Percentiles rank a stretch among this genome's conserved stretches.
Conservation (phyloP, 176 grass and related monocot species). For the Typha latifolia region DNA sequence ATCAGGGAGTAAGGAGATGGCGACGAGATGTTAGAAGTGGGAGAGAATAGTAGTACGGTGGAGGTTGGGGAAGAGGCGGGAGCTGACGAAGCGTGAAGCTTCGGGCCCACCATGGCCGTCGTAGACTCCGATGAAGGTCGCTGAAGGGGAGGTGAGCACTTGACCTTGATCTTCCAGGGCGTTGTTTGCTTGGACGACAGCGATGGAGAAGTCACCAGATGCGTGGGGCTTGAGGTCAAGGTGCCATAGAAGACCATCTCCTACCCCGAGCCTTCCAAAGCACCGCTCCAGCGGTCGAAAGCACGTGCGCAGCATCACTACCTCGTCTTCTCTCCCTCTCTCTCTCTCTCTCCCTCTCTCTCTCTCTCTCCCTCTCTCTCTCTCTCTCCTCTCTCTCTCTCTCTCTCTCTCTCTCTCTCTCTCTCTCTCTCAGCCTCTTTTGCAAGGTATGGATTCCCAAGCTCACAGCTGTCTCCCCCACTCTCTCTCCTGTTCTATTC, state of each 20-base stretch:
- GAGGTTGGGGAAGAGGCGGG: constrained; percentile 52
- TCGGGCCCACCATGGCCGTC: constrained; percentile 77
- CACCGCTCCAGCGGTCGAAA: constrained; percentile 37
- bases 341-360: not conserved
- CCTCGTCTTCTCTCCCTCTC: constrained; percentile 26
- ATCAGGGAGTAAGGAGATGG: not conserved
- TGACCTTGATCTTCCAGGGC: constrained; percentile 84
- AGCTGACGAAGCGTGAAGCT: constrained; percentile 63
- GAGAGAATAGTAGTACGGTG: constrained; percentile 31
- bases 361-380: not conserved
- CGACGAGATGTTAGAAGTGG: not conserved
- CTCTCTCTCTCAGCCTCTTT: not conserved
- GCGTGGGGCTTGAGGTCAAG: constrained; percentile 71
- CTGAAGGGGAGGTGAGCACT: constrained; percentile 63
- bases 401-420: not conserved
- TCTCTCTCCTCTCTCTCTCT: constrained; percentile 10
- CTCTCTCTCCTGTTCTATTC: not conserved
- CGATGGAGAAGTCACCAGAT: constrained; percentile 89
- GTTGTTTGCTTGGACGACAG: constrained; percentile 71
- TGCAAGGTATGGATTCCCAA: not conserved
- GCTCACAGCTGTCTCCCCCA: not conserved
- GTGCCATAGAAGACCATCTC: constrained; percentile 71
- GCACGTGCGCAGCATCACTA: not conserved
- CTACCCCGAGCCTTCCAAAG: constrained; percentile 41
- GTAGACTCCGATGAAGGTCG: constrained; percentile 68